Evolutionary conservation across 164 flowering plant genomes (phyloP), one percentile per base, ranked within the genome.

Genomic region (Vitis vinifera): DNA sequence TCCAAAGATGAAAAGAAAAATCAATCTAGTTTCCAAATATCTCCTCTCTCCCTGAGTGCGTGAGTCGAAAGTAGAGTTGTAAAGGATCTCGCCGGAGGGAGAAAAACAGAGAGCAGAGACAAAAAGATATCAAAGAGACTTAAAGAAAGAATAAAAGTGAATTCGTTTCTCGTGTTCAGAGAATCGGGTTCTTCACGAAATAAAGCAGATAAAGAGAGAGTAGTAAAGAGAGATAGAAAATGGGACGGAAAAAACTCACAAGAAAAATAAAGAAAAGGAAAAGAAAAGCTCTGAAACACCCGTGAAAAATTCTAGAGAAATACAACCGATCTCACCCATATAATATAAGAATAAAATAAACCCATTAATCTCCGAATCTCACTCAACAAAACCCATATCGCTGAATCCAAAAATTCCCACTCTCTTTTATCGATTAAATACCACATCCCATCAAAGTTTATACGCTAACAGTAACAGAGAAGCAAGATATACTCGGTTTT

Each of bases 121-220:
- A 65, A 62, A 68, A 60, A 67, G 44, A 16, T 30, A 53, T 73
- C 52, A 59, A 73, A 72, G 53, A n/a, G 48, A 31, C 11, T 13
- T 68, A 66, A 73, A 56, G 63, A 53, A 71, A 76, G 37, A 23
- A 62, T 13, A 59, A 80, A 74, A 72, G 69, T 66, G 58, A 78
- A 73, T 78, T 76, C 77, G 74, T 69, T 68, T 73, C 71, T 75
- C 67, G 66, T 64, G 76, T 71, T 76, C 76, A 70, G 78, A 75
- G 88, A 85, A 85, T 85, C 88, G 68, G 85, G 79, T 84, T 82
- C 88, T 73, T 79, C 80, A 73, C 71, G 75, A 75, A 69, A 63
- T 55, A 79, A 77, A 79, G 76, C 61, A 65, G 50, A 30, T 19
- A 68, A 7, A 68, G 70, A 69, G 13, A 48, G 9, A 48, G 44